These are phyloP conservation scores for Russula ochroleuca DNA, from an alignment of 768 basidiomycete genomes.

Conservation along the genomic window DNA sequence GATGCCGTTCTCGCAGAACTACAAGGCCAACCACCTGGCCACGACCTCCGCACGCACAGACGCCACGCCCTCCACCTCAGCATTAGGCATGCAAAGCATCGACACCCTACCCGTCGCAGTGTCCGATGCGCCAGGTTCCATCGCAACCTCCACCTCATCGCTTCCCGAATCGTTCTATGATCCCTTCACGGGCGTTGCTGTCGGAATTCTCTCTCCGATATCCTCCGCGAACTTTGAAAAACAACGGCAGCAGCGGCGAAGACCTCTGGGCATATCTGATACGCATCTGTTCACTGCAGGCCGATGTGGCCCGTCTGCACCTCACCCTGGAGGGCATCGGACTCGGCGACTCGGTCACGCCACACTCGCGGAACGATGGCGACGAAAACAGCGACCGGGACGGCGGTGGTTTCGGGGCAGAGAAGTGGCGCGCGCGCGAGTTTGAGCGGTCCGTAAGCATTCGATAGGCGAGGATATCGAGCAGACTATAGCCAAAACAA, in stretches of 20 bases:
- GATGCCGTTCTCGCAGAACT: conserved; percentile 58
- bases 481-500: conserved; percentile 73
- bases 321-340: conserved; percentile 70
- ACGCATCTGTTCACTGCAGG: conserved; percentile 66
- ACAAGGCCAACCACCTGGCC: conserved; percentile 33
- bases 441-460: conserved; percentile 66
- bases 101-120: conserved; percentile 25
- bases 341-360: conserved; percentile 17
- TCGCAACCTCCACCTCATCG: conserved; percentile 27
- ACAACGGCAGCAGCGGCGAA: conserved; percentile 31
- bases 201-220: conserved; percentile 38
- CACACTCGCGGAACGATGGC: conserved; percentile 11
- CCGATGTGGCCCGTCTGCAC: conserved; percentile 68
- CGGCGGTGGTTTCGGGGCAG: conserved; percentile 12
- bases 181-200: conserved; percentile 45
- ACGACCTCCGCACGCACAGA: conserved; percentile 24
- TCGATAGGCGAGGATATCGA: conserved; percentile 64
- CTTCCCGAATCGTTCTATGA: conserved; percentile 39
- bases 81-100: conserved; percentile 7
- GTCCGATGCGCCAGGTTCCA: conserved; percentile 23
- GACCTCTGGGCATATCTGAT: conserved; percentile 66
- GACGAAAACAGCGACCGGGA: conserved; percentile 1
- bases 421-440: conserved; percentile 50
- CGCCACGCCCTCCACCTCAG: conserved; percentile 15
- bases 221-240: conserved; percentile 15